phyloP scores from a whole-genome alignment of 1,139 yeast genomes.

The Debaryomyces coudertii region DNA sequence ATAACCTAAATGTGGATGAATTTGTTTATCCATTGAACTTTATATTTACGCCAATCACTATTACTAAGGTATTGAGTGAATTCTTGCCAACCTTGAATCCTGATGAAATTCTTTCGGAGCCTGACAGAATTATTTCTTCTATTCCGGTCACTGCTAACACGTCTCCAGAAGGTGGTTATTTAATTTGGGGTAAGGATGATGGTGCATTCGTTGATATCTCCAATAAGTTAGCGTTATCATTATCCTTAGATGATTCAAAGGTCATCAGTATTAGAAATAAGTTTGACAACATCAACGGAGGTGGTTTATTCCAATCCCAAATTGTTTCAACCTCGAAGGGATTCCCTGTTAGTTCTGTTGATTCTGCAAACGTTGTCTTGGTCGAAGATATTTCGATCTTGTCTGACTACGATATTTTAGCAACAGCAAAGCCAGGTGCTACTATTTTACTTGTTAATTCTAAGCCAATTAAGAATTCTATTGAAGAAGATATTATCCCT shows the following conservation, averaged over 20 bases:
- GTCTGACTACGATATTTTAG: conserved; percentile 59
- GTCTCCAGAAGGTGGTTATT: conserved; percentile 52
- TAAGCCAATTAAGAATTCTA: conserved; percentile 41
- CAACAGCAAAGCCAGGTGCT: conserved; percentile 61
- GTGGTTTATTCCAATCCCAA: conserved; percentile 84
- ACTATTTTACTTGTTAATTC: conserved; percentile 53
- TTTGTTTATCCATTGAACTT: conserved; percentile 55
- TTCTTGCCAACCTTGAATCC: conserved; percentile 43
- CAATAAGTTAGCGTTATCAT: conserved; percentile 67
- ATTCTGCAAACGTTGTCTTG: conserved; percentile 63
- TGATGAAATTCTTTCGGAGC: conserved; percentile 15
- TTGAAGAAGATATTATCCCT: conserved; percentile 51
- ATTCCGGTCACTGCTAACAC: conserved; percentile 42
- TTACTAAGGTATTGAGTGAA: conserved; percentile 50
- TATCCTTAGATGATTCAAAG: conserved; percentile 65
- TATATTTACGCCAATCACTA: conserved; percentile 60
- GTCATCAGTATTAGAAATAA: conserved; percentile 60
- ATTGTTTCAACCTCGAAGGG: conserved; percentile 46
- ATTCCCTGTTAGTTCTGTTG: conserved; percentile 42
- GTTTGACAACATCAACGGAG: conserved; percentile 70
- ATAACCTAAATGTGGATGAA: conserved; percentile 49
- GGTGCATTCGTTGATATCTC: conserved; percentile 59
- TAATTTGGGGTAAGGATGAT: conserved; percentile 73
- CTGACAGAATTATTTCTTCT: conserved; percentile 13
- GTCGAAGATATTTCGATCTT: conserved; percentile 63